Percentiles rank a stretch among this genome's conserved stretches.
These are phyloP conservation scores for Erodium texanum DNA, from an alignment of 441 rosid genomes.

Conservation along the genomic window DNA sequence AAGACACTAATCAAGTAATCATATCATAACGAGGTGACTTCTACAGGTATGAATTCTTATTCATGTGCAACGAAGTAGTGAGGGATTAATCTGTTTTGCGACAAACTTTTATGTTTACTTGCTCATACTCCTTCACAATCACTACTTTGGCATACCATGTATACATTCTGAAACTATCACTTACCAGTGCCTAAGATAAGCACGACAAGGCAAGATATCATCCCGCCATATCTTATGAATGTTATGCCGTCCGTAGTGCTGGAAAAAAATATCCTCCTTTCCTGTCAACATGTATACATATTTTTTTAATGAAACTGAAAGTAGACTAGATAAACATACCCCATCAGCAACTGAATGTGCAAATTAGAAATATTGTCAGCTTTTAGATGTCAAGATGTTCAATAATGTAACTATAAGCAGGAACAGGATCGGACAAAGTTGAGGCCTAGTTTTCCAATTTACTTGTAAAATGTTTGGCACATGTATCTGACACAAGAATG, in stretches of 20 bases:
- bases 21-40: neutral
- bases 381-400: too few species aligned
- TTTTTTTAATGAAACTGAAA: too few species aligned
- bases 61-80: neutral
- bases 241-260: conserved; percentile 58
- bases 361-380: too few species aligned
- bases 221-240: conserved; percentile 80
- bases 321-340: too few species aligned
- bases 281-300: conserved; percentile 39
- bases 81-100: too few species aligned
- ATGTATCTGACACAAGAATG: too few species aligned
- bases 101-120: neutral
- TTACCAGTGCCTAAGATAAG: conserved; percentile 87
- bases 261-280: conserved; percentile 55
- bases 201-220: conserved; percentile 79
- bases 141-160: neutral
- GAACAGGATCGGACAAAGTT: too few species aligned
- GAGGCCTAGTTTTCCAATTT: too few species aligned
- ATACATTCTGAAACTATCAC: conserved; percentile 8
- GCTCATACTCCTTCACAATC: neutral
- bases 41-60: neutral
- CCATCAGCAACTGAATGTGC: too few species aligned
- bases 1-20: neutral
- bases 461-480: too few species aligned
- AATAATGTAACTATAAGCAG: too few species aligned